Evolutionary conservation across 257 asterid species (phyloP).

Genomic region (Salvia splendens): DNA sequence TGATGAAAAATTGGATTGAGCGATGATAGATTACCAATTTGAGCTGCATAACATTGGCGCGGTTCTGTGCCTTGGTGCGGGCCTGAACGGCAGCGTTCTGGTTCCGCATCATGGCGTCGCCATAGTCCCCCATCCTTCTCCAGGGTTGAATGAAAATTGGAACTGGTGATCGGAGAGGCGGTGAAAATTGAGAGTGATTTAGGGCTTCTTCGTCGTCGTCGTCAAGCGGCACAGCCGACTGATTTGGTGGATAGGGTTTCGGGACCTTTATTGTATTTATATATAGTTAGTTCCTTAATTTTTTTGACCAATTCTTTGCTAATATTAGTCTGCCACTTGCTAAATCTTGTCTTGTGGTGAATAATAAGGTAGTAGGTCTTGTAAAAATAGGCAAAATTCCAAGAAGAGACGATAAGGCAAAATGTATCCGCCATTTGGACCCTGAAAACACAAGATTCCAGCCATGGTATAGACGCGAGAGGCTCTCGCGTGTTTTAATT

Average conservation of each 20-base stretch:
- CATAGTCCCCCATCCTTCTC: constrained; percentile 75
- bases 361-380: too few relatives aligned
- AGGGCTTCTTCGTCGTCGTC: background rate
- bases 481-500: too few relatives aligned
- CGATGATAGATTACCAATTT: constrained; percentile 55
- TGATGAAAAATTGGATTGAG: background rate
- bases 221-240: constrained; percentile 30
- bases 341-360: too few relatives aligned
- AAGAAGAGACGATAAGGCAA: too few relatives aligned
- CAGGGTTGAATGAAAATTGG: background rate
- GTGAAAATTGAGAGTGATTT: constrained; percentile 9
- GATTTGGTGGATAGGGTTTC: constrained; percentile 31
- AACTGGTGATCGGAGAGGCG: constrained; percentile 13
- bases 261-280: background rate
- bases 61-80: constrained; percentile 90
- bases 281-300: background rate
- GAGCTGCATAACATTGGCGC: constrained; percentile 93
- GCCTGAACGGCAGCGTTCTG: constrained; percentile 91
- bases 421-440: too few relatives aligned
- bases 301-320: too few relatives aligned
- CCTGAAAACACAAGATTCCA: too few relatives aligned
- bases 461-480: too few relatives aligned
- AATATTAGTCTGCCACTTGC: too few relatives aligned
- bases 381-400: too few relatives aligned
- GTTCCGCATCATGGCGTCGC: constrained; percentile 90